Evolutionary conservation across 768 basidiomycete genomes (phyloP).

Genomic region (Podaxis sp.): DNA sequence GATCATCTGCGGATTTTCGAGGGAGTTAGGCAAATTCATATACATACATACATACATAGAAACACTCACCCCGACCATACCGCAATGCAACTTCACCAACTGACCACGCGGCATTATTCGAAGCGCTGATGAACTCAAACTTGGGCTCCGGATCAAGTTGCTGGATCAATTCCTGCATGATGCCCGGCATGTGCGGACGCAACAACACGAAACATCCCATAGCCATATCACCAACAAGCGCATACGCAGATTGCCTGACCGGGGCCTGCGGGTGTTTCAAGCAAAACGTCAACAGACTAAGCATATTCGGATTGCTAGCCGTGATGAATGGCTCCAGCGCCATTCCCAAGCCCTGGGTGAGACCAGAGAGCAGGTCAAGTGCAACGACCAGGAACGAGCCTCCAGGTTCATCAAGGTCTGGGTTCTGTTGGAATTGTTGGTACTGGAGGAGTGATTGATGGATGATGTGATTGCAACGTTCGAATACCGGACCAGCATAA

Average conservation of each 20-base stretch:
- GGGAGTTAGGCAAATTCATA: constrained; percentile 2
- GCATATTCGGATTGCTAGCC: constrained; percentile 70
- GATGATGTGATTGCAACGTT: constrained; percentile 86
- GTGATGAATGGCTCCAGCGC: constrained; percentile 73
- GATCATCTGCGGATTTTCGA: constrained; percentile 50
- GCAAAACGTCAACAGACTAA: constrained; percentile 82
- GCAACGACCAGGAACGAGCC: constrained; percentile 97
- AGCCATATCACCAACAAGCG: constrained; percentile 96
- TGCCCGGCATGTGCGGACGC: constrained; percentile 79
- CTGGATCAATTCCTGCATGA: constrained; percentile 86
- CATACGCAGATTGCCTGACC: constrained; percentile 95
- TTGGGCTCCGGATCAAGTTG: constrained; percentile 95
- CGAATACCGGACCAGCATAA: constrained; percentile 89
- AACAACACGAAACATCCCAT: constrained; percentile 92
- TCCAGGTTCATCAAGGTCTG: constrained; percentile 93
- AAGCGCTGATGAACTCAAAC: constrained; percentile 92
- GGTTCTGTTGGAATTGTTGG: constrained; percentile 84
- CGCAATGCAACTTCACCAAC: constrained; percentile 96
- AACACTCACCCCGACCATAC: constrained; percentile 70
- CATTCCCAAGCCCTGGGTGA: constrained; percentile 90
- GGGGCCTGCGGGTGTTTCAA: constrained; percentile 95
- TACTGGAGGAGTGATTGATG: constrained; percentile 82
- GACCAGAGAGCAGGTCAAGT: constrained; percentile 92
- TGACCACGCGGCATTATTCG: constrained; percentile 99
- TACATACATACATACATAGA: background rate